These are phyloP conservation scores for Grammothele lineata DNA, from an alignment of 768 basidiomycete species.

Conservation along the genomic window DNA sequence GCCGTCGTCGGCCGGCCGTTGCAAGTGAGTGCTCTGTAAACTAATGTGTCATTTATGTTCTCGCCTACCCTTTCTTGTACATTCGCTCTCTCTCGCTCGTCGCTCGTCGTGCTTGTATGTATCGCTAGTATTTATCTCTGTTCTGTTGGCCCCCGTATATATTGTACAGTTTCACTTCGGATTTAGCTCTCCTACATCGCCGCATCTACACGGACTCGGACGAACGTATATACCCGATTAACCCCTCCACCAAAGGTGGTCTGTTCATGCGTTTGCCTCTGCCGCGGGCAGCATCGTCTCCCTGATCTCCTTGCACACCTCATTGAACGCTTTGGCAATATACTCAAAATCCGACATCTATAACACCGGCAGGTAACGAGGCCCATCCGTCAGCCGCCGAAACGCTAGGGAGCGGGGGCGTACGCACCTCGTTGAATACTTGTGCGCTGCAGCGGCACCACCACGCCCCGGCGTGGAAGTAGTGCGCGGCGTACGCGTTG, in stretches of 20 bases:
- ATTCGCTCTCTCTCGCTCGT: no score
- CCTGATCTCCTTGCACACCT: slow-evolving; percentile 21
- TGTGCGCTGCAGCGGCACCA: slow-evolving; percentile 34
- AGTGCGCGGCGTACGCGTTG: slow-evolving; percentile 27
- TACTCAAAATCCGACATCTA: slow-evolving; percentile 27
- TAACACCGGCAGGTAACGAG: not conserved
- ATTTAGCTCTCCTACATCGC: no score
- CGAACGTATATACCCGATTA: no score
- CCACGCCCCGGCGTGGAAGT: slow-evolving; percentile 29
- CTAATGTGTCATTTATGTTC: no score
- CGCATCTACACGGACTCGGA: no score
- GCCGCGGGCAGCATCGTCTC: slow-evolving; percentile 15
- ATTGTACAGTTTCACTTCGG: no score
- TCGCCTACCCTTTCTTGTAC: no score
- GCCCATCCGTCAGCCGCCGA: not conserved
- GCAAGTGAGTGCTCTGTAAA: no score
- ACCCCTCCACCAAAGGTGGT: no score
- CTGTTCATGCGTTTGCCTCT: not conserved
- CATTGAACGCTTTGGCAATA: slow-evolving; percentile 21
- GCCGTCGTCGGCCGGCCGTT: no score
- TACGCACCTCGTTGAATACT: slow-evolving; percentile 34
- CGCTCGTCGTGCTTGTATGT: no score
- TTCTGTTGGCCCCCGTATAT: not conserved
- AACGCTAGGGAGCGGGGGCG: not conserved
- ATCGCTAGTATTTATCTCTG: slow-evolving; percentile 1